A percentile compares a stretch with the other conserved stretches of the same genome.
These are phyloP conservation scores for Boletus rubroflammeus DNA, from an alignment of 768 basidiomycete genomes.

Conservation along the genomic window DNA sequence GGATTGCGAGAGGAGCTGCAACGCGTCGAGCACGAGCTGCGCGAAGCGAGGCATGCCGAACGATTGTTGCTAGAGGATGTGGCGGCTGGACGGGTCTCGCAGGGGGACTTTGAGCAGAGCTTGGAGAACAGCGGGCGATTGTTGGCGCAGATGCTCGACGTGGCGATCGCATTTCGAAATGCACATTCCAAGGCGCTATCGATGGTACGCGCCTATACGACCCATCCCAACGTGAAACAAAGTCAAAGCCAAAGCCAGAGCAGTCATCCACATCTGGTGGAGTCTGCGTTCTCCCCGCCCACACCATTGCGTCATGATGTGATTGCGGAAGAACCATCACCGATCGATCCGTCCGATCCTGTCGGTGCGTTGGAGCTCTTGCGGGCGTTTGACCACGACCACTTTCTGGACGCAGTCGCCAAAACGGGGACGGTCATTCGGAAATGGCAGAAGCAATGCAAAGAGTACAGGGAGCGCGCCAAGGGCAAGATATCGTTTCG, in stretches of 20 bases:
- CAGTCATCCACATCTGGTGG: constrained; percentile 36
- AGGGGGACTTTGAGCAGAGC: constrained; percentile 62
- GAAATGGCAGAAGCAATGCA: constrained; percentile 98
- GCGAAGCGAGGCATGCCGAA: constrained; percentile 64
- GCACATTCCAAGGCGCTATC: constrained; percentile 71
- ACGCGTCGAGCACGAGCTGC: constrained; percentile 64
- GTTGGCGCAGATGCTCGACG: constrained; percentile 77
- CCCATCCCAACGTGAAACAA: constrained; percentile 50
- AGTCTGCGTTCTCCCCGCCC: constrained; percentile 47
- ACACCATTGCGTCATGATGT: constrained; percentile 47
- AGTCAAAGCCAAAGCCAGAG: constrained; percentile 29
- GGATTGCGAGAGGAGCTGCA: constrained; percentile 72
- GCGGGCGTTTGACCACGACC: constrained; percentile 76
- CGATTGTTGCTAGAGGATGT: constrained; percentile 71
- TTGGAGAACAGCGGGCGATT: constrained; percentile 65
- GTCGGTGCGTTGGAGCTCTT: constrained; percentile 64
- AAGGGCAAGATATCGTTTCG: constrained; percentile 96
- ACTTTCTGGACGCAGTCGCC: constrained; percentile 76
- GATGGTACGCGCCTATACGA: constrained; percentile 53
- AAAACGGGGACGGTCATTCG: constrained; percentile 85
- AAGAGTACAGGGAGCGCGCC: constrained; percentile 91
- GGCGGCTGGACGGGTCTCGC: constrained; percentile 62
- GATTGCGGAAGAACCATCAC: constrained; percentile 58
- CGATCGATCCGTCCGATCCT: constrained; percentile 76
- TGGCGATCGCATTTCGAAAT: constrained; percentile 72